Evolutionary conservation across 306 rosid genomes (phyloP).

Genomic region (Alnus rubra): DNA sequence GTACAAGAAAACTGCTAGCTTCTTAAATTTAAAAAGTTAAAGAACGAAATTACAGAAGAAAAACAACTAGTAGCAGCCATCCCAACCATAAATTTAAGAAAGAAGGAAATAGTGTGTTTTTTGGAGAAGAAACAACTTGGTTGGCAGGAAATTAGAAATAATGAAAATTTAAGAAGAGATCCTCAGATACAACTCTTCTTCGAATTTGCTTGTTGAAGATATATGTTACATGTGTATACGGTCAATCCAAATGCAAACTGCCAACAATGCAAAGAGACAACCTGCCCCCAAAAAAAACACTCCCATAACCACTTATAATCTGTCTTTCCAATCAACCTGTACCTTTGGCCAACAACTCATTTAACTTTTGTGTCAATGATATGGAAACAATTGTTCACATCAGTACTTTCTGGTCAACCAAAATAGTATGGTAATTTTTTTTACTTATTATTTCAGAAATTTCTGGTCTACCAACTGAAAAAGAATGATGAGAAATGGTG

Average conservation of each 20-base stretch:
- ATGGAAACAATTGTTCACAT: background rate
- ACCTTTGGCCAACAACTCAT: background rate
- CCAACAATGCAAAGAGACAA: background rate
- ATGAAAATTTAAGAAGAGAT: background rate
- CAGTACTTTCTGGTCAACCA: background rate
- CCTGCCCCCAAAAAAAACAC: background rate
- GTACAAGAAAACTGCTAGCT: background rate
- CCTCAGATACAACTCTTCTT: background rate
- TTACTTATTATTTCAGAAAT: no score
- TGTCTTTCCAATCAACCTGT: background rate
- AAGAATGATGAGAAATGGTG: no score
- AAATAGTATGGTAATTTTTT: background rate
- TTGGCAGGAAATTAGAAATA: background rate
- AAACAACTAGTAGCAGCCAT: background rate
- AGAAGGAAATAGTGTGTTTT: background rate
- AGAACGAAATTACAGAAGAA: background rate
- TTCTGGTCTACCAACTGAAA: no score
- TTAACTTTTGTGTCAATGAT: background rate
- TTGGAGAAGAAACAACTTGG: background rate
- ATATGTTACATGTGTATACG: background rate
- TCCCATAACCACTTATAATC: background rate
- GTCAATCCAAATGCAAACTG: background rate
- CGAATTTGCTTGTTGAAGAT: background rate
- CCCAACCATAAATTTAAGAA: background rate
- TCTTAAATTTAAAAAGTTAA: background rate